These are phyloP conservation scores for Nothophoma quercina DNA, from an alignment of 2,329 filamentous ascomycete species.

Conservation along the genomic window DNA sequence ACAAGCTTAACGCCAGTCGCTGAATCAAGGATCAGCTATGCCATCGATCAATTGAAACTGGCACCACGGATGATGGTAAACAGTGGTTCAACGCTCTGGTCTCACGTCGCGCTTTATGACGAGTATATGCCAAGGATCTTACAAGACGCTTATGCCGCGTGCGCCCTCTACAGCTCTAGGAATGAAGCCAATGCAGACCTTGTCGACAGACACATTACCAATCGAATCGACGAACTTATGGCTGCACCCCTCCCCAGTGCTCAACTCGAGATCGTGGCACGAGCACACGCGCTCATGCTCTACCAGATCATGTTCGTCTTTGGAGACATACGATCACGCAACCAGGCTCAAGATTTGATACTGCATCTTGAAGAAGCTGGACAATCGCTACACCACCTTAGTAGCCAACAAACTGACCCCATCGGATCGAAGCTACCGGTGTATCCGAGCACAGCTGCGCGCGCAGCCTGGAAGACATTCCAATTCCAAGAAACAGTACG, in stretches of 20 bases:
- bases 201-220: conserved; percentile 59
- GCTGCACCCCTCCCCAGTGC: conserved; percentile 21
- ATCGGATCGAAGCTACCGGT: conserved; percentile 46
- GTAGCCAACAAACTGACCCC: conserved; percentile 23
- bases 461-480: conserved; percentile 60
- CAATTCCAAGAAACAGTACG: conserved; percentile 62
- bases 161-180: conserved; percentile 61
- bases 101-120: conserved; percentile 60
- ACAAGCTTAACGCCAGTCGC: conserved; percentile 29
- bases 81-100: conserved; percentile 62
- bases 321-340: conserved; percentile 31
- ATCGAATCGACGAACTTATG: conserved; percentile 55
- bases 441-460: conserved; percentile 47
- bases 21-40: conserved; percentile 35
- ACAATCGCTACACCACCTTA: conserved; percentile 9
- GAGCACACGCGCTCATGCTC: conserved; percentile 39
- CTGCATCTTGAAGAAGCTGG: conserved; percentile 27
- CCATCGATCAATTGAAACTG: conserved; percentile 37
- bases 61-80: conserved; percentile 54
- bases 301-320: conserved; percentile 42
- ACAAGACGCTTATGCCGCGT: conserved; percentile 63
- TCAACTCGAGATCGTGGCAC: conserved; percentile 34
- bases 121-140: conserved; percentile 60
- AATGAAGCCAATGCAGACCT: conserved; percentile 58
- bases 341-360: conserved; percentile 26